Conservation (phyloP, 805 yeast genomes). For the Kodamaea fukazawae region DNA sequence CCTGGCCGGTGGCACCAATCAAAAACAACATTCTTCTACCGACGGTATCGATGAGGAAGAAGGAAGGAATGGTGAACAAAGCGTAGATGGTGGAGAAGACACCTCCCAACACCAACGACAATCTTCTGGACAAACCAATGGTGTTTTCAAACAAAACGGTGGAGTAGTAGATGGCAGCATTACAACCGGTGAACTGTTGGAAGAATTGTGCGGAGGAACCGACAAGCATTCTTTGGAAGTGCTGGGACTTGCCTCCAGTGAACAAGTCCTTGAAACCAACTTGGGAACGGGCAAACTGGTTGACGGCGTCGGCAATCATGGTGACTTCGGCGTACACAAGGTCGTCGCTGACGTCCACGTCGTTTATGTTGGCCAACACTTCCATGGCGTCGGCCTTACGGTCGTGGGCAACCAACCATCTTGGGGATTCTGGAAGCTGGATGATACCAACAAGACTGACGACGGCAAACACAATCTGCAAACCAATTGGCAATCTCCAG, state of each 20-base stretch:
- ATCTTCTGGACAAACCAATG: slow-evolving; percentile 48
- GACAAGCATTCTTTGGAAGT: slow-evolving; percentile 56
- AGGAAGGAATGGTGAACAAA: slow-evolving; percentile 45
- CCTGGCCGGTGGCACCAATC: slow-evolving; percentile 44
- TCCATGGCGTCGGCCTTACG: slow-evolving; percentile 51
- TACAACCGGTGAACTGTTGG: slow-evolving; percentile 72
- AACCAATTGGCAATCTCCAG: slow-evolving; percentile 47
- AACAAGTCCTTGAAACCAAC: slow-evolving; percentile 45
- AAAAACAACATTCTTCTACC: slow-evolving; percentile 47
- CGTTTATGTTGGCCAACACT: slow-evolving; percentile 43
- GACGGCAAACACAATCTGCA: slow-evolving; percentile 46
- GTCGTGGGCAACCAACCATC: slow-evolving; percentile 61
- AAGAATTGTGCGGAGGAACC: slow-evolving; percentile 67
- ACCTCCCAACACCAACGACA: slow-evolving; percentile 63
- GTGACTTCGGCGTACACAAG: slow-evolving; percentile 43
- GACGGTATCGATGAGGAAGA: slow-evolving; percentile 40
- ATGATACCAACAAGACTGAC: slow-evolving; percentile 39
- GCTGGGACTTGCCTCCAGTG: slow-evolving; percentile 57
- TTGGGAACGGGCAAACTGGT: slow-evolving; percentile 45
- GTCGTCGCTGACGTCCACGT: slow-evolving; percentile 32
- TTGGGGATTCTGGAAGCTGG: slow-evolving; percentile 65
- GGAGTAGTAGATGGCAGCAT: slow-evolving; percentile 66
- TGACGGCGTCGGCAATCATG: slow-evolving; percentile 48
- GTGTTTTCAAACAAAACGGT: slow-evolving; percentile 53
- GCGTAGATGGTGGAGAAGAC: slow-evolving; percentile 61